Base-by-base conservation (phyloP, 2,329 filamentous ascomycete genomes). In the Scleromitrula shiraiana region DNA sequence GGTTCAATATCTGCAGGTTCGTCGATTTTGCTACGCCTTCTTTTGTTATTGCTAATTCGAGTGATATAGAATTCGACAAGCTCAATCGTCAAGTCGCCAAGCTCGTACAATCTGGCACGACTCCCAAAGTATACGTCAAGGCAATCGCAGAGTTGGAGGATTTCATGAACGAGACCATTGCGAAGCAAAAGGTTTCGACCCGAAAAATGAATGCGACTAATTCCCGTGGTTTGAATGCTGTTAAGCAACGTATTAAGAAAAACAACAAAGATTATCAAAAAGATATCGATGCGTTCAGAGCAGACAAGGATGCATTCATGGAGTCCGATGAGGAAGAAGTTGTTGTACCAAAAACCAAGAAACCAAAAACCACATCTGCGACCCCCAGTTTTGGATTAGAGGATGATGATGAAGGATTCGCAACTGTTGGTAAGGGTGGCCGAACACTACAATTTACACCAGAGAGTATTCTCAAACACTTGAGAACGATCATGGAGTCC, bases 151-250 rank as follows among this genome's bases (percentile, higher is more conserved):
- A 98, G 65, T 76, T 98, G 56, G 93, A 98, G 72, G 90, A 95
- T 62, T 81, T 85, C 65, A 86, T 96, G 77, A 90, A 90, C 65
- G 94, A 98, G 74, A 83, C 90, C 20, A 79, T 95, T 56, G 82
- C 89, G 62, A 96, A 96, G 78, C 88, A 95, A 67, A 98, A 98
- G 76, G 86, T 94, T 59, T 86, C 87, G 2, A 82, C 84, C 55
- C 96, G 96, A 81, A 97, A 96, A 78, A 95, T 97, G 90, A 98
- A 95, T 72, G 89, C 90, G 53, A 93, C 84, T 64, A 94, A 91
- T 65, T 85, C 89, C 57, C 88, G 89, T 70, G 89, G 90, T 63
- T 79, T 98, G 63, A 98, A 97, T 68, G 88, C 90, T 54, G 87
- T 97, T 64, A 95, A 96, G 73, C 93, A 98, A 70, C 90, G 90